Evolutionary conservation across 2,329 filamentous ascomycete species (phyloP).

Genomic region (Colletotrichum sp.): DNA sequence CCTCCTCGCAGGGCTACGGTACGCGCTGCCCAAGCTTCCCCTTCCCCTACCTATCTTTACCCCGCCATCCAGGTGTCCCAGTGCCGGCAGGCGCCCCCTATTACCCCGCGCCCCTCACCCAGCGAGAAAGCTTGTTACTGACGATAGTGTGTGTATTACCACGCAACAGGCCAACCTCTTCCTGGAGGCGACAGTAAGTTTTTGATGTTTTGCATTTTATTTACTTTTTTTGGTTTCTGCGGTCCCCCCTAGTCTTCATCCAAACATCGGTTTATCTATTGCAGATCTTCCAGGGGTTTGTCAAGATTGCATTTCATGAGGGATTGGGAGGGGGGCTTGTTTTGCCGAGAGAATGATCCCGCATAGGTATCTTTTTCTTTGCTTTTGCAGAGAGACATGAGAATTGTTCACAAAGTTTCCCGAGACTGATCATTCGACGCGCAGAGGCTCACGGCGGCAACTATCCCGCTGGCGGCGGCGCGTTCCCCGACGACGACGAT

Average conservation of each 20-base stretch:
- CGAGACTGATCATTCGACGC: not conserved
- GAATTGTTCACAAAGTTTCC: not conserved
- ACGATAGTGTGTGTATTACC: not conserved
- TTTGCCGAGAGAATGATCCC: not conserved
- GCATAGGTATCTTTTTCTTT: not conserved
- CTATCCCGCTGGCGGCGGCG: conserved; percentile 36
- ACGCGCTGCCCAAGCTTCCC: not conserved
- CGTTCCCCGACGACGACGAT: conserved; percentile 44
- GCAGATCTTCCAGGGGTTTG: not conserved
- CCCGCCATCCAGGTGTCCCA: conserved; percentile 10
- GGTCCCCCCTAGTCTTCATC: not conserved
- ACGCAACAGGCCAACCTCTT: conserved; percentile 4
- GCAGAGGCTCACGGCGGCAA: conserved; percentile 36
- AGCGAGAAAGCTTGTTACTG: conserved; percentile 8
- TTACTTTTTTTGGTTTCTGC: not conserved
- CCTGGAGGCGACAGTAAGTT: conserved; percentile 33
- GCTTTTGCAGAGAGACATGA: not conserved
- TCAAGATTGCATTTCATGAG: not conserved
- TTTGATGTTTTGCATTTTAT: not conserved
- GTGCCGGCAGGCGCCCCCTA: not conserved
- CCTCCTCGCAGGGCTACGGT: conserved; percentile 7
- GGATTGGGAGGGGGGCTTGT: not conserved
- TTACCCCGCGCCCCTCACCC: conserved; percentile 1
- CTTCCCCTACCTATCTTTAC: not conserved
- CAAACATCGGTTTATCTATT: not conserved